phyloP scores from a whole-genome alignment of 2,329 filamentous ascomycete genomes.

The Penicillium freii region DNA sequence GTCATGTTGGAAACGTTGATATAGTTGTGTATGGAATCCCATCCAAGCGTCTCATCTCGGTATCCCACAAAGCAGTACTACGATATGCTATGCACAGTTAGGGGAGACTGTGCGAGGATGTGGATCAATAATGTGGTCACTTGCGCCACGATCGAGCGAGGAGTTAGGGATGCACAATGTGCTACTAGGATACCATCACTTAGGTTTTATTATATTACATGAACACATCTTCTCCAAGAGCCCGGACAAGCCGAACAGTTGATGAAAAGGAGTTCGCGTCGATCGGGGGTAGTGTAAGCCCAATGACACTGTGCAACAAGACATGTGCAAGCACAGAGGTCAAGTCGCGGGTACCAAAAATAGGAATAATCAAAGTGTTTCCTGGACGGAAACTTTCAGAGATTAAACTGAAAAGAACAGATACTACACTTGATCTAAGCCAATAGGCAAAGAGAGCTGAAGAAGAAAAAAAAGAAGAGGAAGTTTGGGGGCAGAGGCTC shows the following conservation, averaged over 20 bases:
- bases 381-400: conserved; percentile 76
- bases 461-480: conserved; percentile 47
- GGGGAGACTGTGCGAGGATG: too few relatives aligned
- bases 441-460: conserved; percentile 55
- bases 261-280: conserved; percentile 66
- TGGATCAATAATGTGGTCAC: too few relatives aligned
- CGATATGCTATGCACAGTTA: too few relatives aligned
- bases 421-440: conserved; percentile 96
- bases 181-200: too few relatives aligned
- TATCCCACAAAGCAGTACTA: too few relatives aligned
- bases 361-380: conserved; percentile 76
- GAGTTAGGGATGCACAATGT: too few relatives aligned
- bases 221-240: conserved; percentile 53
- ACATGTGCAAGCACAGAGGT: conserved; percentile 73
- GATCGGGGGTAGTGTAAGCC: conserved; percentile 72
- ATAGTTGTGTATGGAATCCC: too few relatives aligned
- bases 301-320: conserved; percentile 66
- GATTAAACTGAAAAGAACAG: conserved; percentile 98
- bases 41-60: too few relatives aligned
- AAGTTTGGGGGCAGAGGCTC: conserved; percentile 21
- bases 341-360: conserved; percentile 61
- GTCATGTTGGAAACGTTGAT: too few relatives aligned
- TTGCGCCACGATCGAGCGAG: too few relatives aligned
- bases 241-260: conserved; percentile 52
- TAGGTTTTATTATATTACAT: too few relatives aligned